phyloP scores from a whole-genome alignment of 139 green algal genomes.

The Volvox reticuliferus region DNA sequence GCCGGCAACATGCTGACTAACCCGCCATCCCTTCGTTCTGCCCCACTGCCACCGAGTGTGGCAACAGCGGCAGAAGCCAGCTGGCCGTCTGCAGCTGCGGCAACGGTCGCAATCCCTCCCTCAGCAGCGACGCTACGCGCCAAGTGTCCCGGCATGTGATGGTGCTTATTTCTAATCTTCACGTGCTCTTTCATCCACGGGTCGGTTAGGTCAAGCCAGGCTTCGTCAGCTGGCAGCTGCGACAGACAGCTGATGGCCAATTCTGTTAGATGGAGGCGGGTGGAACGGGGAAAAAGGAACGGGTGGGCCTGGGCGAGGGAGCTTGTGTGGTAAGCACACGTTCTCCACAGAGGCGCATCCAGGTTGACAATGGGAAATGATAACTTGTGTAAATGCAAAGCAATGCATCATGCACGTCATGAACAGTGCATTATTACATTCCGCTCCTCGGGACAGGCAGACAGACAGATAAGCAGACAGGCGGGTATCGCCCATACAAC shows the following conservation, averaged over 20 bases:
- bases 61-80: not conserved
- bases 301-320: too few relatives aligned
- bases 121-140: not conserved
- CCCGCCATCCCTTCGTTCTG: not conserved
- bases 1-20: not conserved
- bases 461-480: too few relatives aligned
- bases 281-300: not conserved
- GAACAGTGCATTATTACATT: too few relatives aligned
- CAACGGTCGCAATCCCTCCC: not conserved
- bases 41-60: not conserved
- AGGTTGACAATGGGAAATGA: too few relatives aligned
- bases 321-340: too few relatives aligned
- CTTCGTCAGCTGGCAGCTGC: constrained; percentile 34
- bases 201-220: constrained; percentile 57
- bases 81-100: not conserved
- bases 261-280: constrained; percentile 9
- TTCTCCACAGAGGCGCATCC: too few relatives aligned
- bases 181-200: constrained; percentile 46
- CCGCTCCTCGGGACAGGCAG: too few relatives aligned
- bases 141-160: not conserved
- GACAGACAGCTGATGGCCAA: constrained; percentile 49
- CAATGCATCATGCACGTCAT: too few relatives aligned
- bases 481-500: too few relatives aligned
- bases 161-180: not conserved
- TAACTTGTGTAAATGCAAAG: too few relatives aligned